A percentile compares a stretch with the other conserved stretches of the same genome.
Evolutionary conservation across 768 basidiomycete species (phyloP).

Genomic region (Suillus alpinus): DNA sequence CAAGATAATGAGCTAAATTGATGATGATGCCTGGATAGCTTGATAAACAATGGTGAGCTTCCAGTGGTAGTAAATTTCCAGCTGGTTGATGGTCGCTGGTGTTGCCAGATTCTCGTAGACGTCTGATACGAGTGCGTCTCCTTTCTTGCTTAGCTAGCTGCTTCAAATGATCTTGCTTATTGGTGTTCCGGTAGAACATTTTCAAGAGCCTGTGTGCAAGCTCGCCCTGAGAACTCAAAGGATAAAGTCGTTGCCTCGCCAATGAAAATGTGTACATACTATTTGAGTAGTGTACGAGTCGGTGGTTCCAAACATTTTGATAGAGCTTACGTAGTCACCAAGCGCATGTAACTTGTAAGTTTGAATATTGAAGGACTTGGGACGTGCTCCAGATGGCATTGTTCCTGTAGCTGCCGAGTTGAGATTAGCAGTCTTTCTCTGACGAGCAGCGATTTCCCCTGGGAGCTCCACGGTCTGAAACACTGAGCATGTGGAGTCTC

Average conservation of each 20-base stretch:
- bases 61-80: not conserved
- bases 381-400: not conserved
- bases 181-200: not conserved
- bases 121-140: not conserved
- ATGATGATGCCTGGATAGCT: not conserved
- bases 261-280: constrained; percentile 17
- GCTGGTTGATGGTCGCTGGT: not conserved
- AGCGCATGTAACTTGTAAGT: constrained; percentile 6
- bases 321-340: not conserved
- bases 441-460: constrained; percentile 16
- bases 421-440: not conserved
- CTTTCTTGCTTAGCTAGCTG: not conserved
- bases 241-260: not conserved
- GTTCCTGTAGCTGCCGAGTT: not conserved
- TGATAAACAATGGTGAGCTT: not conserved
- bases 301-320: constrained; percentile 30
- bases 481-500: not conserved
- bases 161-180: not conserved
- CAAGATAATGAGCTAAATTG: too few species aligned
- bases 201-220: not conserved
- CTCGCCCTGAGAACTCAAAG: not conserved
- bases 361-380: constrained; percentile 9
- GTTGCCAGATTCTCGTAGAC: not conserved
- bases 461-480: constrained; percentile 20
- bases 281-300: constrained; percentile 32